Evolutionary conservation across 108 stramenopile genomes (phyloP).

Genomic region (Conticribra weissflogii): DNA sequence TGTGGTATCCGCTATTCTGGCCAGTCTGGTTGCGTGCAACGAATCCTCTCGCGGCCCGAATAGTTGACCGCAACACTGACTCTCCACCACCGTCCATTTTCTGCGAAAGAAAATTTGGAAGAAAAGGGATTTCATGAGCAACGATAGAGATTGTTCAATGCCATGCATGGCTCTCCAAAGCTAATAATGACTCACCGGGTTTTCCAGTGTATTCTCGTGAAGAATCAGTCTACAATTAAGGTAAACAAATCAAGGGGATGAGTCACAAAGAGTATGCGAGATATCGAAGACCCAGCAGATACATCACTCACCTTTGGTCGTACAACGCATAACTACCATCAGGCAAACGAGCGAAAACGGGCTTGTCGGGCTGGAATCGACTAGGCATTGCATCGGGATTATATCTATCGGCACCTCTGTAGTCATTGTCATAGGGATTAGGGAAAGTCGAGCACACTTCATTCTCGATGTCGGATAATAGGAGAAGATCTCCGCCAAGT

Average conservation of each 20-base stretch:
- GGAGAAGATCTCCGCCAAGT: conserved; percentile 36
- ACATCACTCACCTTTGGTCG: conserved; percentile 11
- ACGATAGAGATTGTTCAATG: too few relatives aligned
- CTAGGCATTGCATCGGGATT: conserved; percentile 37
- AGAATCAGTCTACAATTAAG: conserved; percentile 25
- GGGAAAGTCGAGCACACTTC: conserved; percentile 40
- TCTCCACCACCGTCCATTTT: conserved; percentile 42
- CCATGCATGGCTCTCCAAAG: too few relatives aligned
- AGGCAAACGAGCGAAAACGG: conserved; percentile 37
- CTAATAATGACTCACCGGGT: conserved; percentile 16
- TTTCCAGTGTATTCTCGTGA: conserved; percentile 40
- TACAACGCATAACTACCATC: conserved; percentile 39
- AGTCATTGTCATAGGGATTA: conserved; percentile 48
- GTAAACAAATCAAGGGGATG: neutral
- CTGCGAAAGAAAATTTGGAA: neutral
- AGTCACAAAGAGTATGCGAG: neutral
- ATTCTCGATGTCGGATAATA: conserved; percentile 34
- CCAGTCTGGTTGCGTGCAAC: neutral
- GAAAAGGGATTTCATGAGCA: too few relatives aligned
- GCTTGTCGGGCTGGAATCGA: conserved; percentile 39
- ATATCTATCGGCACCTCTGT: conserved; percentile 34
- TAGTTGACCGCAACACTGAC: conserved; percentile 30
- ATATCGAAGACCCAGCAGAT: neutral
- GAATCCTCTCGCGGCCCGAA: conserved; percentile 32
- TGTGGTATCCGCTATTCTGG: conserved; percentile 10